Evolutionary conservation across 106 monocot species (phyloP).

Genomic region (Vanilla planifolia): DNA sequence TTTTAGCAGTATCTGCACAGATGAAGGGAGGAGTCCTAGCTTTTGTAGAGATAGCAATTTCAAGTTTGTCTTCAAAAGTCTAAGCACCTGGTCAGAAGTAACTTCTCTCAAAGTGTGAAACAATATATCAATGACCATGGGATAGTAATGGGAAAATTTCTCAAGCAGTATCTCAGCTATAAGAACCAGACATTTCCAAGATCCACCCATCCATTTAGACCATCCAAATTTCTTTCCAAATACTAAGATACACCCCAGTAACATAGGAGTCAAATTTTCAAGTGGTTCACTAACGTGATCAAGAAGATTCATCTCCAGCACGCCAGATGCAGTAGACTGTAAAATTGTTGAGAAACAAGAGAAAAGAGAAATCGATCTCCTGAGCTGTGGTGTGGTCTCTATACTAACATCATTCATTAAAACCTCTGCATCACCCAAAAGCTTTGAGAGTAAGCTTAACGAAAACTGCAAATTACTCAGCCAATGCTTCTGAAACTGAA

Average conservation of each 20-base stretch:
- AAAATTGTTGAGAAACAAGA: slow-evolving; percentile 81
- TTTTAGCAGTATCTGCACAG: slow-evolving; percentile 46
- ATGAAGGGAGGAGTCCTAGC: slow-evolving; percentile 46
- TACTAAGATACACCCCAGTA: slow-evolving; percentile 44
- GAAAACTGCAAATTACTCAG: slow-evolving; percentile 69
- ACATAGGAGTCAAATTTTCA: slow-evolving; percentile 53
- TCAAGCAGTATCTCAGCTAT: slow-evolving; percentile 71
- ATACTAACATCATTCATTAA: slow-evolving; percentile 52
- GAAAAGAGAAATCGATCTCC: slow-evolving; percentile 66
- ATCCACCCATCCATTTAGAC: slow-evolving; percentile 49
- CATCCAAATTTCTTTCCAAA: slow-evolving; percentile 55
- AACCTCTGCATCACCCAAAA: slow-evolving; percentile 87
- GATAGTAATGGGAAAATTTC: slow-evolving; percentile 65
- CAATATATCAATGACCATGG: slow-evolving; percentile 46
- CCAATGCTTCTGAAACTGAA: slow-evolving; percentile 87
- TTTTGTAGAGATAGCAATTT: slow-evolving; percentile 72
- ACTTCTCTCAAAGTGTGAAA: slow-evolving; percentile 46
- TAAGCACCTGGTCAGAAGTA: slow-evolving; percentile 41
- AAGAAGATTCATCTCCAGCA: slow-evolving; percentile 41
- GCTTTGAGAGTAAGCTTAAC: slow-evolving; percentile 70
- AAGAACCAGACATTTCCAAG: slow-evolving; percentile 68
- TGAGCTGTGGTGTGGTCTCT: slow-evolving; percentile 24
- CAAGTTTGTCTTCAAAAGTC: slow-evolving; percentile 64
- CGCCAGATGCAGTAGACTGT: slow-evolving; percentile 56
- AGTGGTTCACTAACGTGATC: slow-evolving; percentile 47